These are phyloP conservation scores for Kazachstania taianensis DNA, from an alignment of 805 yeast genomes.

Conservation along the genomic window DNA sequence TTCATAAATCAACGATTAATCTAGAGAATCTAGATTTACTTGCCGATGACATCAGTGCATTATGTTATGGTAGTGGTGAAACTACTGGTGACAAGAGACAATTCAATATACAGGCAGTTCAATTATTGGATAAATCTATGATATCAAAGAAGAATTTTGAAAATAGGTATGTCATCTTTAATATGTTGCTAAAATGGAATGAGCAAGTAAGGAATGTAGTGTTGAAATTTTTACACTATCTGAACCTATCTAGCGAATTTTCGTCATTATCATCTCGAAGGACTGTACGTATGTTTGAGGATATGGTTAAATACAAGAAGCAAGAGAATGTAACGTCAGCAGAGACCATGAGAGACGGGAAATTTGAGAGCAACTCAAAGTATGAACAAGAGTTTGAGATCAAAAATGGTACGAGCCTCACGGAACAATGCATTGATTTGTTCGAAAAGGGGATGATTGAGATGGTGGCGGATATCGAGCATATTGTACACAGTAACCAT, in stretches of 20 bases:
- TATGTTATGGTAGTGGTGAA: slow-evolving; percentile 5
- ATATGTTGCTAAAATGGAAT: slow-evolving; percentile 72
- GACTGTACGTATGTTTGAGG: slow-evolving; percentile 42
- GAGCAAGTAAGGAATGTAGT: slow-evolving; percentile 54
- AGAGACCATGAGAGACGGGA: background rate
- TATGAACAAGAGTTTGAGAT: slow-evolving; percentile 1
- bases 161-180: slow-evolving; percentile 65
- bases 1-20: slow-evolving; percentile 11
- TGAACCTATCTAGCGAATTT: slow-evolving; percentile 36
- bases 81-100: slow-evolving; percentile 1
- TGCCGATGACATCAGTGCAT: slow-evolving; percentile 14
- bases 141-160: slow-evolving; percentile 10
- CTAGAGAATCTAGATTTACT: slow-evolving; percentile 13
- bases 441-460: slow-evolving; percentile 46
- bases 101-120: slow-evolving; percentile 16
- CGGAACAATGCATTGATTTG: slow-evolving; percentile 10
- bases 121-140: slow-evolving; percentile 5
- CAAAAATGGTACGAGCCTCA: background rate
- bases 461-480: slow-evolving; percentile 28
- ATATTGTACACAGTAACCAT: slow-evolving; percentile 42
- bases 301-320: slow-evolving; percentile 30
- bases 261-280: slow-evolving; percentile 37
- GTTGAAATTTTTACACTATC: slow-evolving; percentile 45
- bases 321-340: slow-evolving; percentile 1
- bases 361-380: background rate